Evolutionary conservation across 2,329 filamentous ascomycete genomes (phyloP).

Genomic region (Curvularia sp.): DNA sequence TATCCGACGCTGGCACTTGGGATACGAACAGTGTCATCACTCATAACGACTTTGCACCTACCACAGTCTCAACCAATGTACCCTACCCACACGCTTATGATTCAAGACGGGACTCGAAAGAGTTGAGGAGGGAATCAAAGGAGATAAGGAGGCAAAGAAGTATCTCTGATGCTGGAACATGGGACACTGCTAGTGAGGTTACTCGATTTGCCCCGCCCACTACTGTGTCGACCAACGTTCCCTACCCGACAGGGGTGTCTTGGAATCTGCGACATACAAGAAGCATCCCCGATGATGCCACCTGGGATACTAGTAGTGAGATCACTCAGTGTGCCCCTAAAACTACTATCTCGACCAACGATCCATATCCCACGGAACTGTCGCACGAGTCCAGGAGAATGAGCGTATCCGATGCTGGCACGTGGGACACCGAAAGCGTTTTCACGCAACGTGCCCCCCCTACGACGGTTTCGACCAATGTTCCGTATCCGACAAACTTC

Average conservation of each 20-base stretch:
- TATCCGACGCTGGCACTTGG: slow-evolving; percentile 38
- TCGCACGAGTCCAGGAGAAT: slow-evolving; percentile 5
- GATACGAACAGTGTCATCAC: slow-evolving; percentile 36
- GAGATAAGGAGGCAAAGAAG: slow-evolving; percentile 14
- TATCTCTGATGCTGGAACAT: slow-evolving; percentile 17
- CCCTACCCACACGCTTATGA: slow-evolving; percentile 11
- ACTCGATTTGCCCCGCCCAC: slow-evolving; percentile 12
- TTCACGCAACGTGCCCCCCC: slow-evolving; percentile 9
- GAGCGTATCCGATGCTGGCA: slow-evolving; percentile 12
- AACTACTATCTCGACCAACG: slow-evolving; percentile 11
- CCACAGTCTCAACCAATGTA: slow-evolving; percentile 26
- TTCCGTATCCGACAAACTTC: slow-evolving; percentile 9
- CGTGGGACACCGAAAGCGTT: slow-evolving; percentile 9
- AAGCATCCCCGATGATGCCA: slow-evolving; percentile 14
- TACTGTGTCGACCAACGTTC: slow-evolving; percentile 19
- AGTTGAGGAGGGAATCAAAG: slow-evolving; percentile 17
- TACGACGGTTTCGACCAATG: slow-evolving; percentile 17
- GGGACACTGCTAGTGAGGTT: slow-evolving; percentile 17
- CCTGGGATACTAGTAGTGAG: slow-evolving; percentile 19
- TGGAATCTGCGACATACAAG: slow-evolving; percentile 11
- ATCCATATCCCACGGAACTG: slow-evolving; percentile 2
- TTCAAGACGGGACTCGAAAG: slow-evolving; percentile 18
- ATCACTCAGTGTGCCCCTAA: slow-evolving; percentile 10
- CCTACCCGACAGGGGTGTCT: slow-evolving; percentile 8
- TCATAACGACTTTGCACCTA: slow-evolving; percentile 19